Conservation (phyloP, 1,139 yeast genomes). For the Hyphopichia burtonii region DNA sequence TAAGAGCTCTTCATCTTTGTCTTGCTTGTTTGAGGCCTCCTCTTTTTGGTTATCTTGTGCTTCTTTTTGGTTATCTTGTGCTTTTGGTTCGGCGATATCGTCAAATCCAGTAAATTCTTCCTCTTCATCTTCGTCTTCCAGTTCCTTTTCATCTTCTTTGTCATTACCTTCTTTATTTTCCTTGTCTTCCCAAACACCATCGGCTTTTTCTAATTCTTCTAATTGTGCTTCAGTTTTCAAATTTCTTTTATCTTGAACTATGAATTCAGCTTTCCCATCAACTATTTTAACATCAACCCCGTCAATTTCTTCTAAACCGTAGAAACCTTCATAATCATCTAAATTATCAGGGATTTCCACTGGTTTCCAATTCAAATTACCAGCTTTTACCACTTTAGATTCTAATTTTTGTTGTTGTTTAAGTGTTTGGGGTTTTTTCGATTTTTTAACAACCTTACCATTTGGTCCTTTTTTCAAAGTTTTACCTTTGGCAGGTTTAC, state of each 20-base stretch:
- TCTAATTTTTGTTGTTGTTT: conserved; percentile 32
- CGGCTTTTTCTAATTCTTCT: conserved; percentile 9
- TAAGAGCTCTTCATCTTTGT: conserved; percentile 12
- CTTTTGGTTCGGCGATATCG: too few species aligned
- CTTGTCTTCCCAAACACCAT: conserved; percentile 10
- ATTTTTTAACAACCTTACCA: too few species aligned
- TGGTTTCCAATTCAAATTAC: conserved; percentile 68
- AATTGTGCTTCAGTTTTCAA: conserved; percentile 11
- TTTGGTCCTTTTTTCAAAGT: too few species aligned
- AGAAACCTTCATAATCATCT: conserved; percentile 87
- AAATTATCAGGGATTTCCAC: conserved; percentile 81
- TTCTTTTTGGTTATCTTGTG: too few species aligned
- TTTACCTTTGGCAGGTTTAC: conserved; percentile 8
- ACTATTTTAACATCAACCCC: conserved; percentile 80
- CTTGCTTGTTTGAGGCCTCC: conserved; percentile 8
- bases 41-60: conserved; percentile 9
- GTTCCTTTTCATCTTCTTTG: conserved; percentile 16
- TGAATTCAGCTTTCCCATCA: conserved; percentile 63
- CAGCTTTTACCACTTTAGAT: conserved; percentile 47
- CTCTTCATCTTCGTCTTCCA: conserved; percentile 10
- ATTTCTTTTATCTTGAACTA: conserved; percentile 45
- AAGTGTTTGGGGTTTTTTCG: conserved; percentile 25
- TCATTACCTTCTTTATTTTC: conserved; percentile 13
- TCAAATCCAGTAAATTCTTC: conserved; percentile 28
- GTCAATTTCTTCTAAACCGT: conserved; percentile 90